Conservation (phyloP, 139 green algal genomes). For the Volvox africanus region DNA sequence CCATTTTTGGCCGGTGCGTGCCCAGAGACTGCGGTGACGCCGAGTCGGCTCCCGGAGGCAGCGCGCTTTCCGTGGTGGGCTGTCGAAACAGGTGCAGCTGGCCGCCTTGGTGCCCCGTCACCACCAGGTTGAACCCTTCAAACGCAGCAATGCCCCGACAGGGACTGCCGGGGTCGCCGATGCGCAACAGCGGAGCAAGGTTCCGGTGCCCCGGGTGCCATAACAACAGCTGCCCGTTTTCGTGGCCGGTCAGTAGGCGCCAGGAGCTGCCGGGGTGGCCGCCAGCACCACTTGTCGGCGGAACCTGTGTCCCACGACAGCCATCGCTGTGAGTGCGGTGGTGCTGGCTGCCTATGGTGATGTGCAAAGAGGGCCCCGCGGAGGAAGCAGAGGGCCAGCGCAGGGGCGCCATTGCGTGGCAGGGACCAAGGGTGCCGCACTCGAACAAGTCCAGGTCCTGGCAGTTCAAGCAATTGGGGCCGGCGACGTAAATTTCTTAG, state of each 20-base stretch:
- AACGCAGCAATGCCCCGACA: constrained; percentile 54
- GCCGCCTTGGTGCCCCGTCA: constrained; percentile 59
- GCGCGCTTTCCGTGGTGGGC: constrained; percentile 35
- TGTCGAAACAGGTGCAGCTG: constrained; percentile 57
- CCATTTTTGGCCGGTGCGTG: constrained; percentile 27
- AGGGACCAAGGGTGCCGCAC: constrained; percentile 48
- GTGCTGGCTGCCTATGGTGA: background rate
- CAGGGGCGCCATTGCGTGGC: constrained; percentile 49
- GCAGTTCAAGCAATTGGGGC: too few species aligned
- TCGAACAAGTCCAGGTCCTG: constrained; percentile 59
- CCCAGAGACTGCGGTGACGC: constrained; percentile 24
- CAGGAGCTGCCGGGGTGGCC: constrained; percentile 22
- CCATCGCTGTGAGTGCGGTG: background rate
- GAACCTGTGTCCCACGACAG: background rate
- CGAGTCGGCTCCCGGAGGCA: constrained; percentile 36
- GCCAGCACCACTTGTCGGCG: background rate
- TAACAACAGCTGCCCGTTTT: constrained; percentile 69
- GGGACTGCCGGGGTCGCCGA: constrained; percentile 48
- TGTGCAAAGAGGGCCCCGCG: background rate
- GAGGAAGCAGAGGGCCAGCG: constrained; percentile 16
- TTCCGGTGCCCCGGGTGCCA: constrained; percentile 47
- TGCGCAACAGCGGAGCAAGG: constrained; percentile 55
- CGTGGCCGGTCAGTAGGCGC: constrained; percentile 65
- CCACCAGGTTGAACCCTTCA: constrained; percentile 50
- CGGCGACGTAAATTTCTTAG: too few species aligned